Percentiles rank a stretch among this genome's conserved stretches.
Evolutionary conservation across 495 filamentous ascomycete species (phyloP).

Genomic region (Talaromyces trachyspermus): DNA sequence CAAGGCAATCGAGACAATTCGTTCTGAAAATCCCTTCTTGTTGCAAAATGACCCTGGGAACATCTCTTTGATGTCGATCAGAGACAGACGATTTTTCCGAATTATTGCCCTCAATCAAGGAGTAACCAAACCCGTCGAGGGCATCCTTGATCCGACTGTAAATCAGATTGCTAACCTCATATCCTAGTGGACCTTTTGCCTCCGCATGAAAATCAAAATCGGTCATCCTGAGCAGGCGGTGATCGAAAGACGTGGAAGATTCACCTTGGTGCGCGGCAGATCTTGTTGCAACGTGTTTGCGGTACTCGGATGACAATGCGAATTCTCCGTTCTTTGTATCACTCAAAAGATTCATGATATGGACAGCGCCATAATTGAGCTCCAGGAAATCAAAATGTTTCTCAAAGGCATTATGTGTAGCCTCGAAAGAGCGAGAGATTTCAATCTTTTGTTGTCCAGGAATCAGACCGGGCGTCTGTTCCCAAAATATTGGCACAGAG

Average conservation of each 20-base stretch:
- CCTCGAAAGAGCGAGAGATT: slow-evolving; percentile 80
- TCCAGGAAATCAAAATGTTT: slow-evolving; percentile 84
- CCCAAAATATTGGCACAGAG: slow-evolving; percentile 95
- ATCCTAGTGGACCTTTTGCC: slow-evolving; percentile 77
- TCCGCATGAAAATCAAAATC: slow-evolving; percentile 95
- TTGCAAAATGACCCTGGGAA: slow-evolving; percentile 60
- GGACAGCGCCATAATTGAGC: slow-evolving; percentile 77
- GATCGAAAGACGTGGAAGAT: slow-evolving; percentile 40
- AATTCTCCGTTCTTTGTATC: slow-evolving; percentile 75
- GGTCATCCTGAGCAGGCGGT: slow-evolving; percentile 65
- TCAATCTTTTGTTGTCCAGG: slow-evolving; percentile 94
- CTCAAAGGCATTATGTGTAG: slow-evolving; percentile 90
- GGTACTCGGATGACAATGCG: slow-evolving; percentile 70
- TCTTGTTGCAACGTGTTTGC: slow-evolving; percentile 65
- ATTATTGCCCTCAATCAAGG: slow-evolving; percentile 56
- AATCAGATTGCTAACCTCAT: slow-evolving; percentile 78
- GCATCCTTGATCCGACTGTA: slow-evolving; percentile 63
- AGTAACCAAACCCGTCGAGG: slow-evolving; percentile 83
- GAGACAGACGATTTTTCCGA: slow-evolving; percentile 12
- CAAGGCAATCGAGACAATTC: slow-evolving; percentile 93
- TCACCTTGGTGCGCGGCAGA: slow-evolving; percentile 46
- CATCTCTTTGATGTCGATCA: slow-evolving; percentile 16
- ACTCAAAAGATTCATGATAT: slow-evolving; percentile 88
- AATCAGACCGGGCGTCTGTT: slow-evolving; percentile 78
- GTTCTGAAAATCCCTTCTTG: slow-evolving; percentile 94